Base-by-base conservation (phyloP, 192 early-diverging fungal genomes). In the Neocallimastix lanati region DNA sequence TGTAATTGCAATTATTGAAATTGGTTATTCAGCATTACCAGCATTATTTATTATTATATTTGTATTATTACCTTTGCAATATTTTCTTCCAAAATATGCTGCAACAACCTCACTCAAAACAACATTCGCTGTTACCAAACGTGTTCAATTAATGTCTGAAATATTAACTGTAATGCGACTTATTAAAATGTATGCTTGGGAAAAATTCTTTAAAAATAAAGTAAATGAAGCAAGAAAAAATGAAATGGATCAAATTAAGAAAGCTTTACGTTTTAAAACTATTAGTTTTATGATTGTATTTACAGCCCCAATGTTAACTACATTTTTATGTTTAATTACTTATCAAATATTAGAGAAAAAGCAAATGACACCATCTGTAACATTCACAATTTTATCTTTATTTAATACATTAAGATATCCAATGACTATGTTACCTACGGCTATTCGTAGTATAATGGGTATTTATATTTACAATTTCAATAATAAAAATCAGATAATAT, bases 101-200 rank as follows among this genome's bases (percentile, higher is more conserved):
- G 79, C 50, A 67, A 67, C 50, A 11, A 67, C 50, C 9, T 67
- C 50, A n/a, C 25, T 67, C 4, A 67, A 67, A 67, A 67, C 50
- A 4, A 67, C 50, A 25, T 67, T n/a, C n/a, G 50, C 50, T n/a
- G 50, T 67, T n/a, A 67, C 50, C 0, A 67, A n/a, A 67, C 50
- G 50, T 67, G 50, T 83, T 93, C 77, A 93, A 92, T 86, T 91
- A 88, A 0, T 91, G 50, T 67, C 50, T 4, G 50, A 93, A 82
- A 86, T 91, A 30, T 81, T 93, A 76, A 93, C 91, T 4, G 92
- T 91, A 25, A 90, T 93, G 80, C 92, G 92, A 80, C 84, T 93
- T 28, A 90, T 93, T 81, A 93, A 93, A 80, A 89, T 93, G 80
- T 93, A 93, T 81, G 88, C 90, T 16, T 93, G 92, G 92, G 92